Evolutionary conservation across 225 moss, liverwort and hornwort species (phyloP).

Genomic region (Straminergon stramineum): DNA sequence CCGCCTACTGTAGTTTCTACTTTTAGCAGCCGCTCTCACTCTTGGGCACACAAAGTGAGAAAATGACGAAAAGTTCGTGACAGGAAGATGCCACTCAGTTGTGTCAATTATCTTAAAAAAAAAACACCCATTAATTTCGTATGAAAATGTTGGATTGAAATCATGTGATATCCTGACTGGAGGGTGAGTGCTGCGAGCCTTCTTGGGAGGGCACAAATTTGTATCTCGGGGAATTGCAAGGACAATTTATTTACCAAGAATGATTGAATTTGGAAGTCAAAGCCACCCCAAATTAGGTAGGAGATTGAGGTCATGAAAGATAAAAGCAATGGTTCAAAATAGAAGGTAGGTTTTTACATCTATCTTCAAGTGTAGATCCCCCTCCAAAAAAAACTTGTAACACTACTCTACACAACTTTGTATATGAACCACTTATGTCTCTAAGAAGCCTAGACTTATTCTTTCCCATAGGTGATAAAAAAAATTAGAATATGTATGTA

Average conservation of each 20-base stretch:
- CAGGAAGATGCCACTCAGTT: background rate
- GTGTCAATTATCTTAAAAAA: background rate
- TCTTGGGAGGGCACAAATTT: background rate
- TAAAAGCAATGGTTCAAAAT: fast-evolving
- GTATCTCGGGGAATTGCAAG: fast-evolving
- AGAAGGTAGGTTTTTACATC: background rate
- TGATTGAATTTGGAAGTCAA: background rate
- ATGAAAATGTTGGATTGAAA: background rate
- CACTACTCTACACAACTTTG: fast-evolving
- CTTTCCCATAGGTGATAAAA: background rate
- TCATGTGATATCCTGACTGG: no score
- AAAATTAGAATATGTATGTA: background rate
- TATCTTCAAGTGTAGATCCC: background rate
- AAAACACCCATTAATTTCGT: no score
- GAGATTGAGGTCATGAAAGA: background rate
- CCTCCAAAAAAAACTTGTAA: background rate
- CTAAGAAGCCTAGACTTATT: fast-evolving
- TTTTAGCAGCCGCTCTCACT: background rate
- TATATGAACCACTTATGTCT: background rate
- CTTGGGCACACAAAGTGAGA: no score
- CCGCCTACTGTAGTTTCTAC: background rate
- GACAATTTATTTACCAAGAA: background rate
- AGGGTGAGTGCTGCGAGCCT: no score
- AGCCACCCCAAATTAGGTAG: background rate
- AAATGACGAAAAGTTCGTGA: background rate